Evolutionary conservation across 106 monocot genomes (phyloP), one percentile per base, ranked within the genome.

Genomic region (Phalaenopsis equestris): DNA sequence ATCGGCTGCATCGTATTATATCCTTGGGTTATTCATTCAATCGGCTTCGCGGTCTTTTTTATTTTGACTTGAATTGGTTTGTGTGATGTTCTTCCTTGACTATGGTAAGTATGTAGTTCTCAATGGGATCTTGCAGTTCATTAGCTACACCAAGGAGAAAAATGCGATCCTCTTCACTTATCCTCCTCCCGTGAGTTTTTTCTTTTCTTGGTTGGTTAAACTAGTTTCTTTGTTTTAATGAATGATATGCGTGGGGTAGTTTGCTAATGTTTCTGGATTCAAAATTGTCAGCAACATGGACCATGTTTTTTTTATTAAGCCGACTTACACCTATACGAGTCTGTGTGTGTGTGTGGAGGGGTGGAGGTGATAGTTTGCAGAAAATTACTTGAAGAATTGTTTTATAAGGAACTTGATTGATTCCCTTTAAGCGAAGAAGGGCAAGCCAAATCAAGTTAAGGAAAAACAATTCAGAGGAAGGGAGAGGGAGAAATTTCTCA

Each of bases 161-260:
- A 93, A 90, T 43, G 91, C 99, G 5, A 91, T 99, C 81, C 84
- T 99, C 21, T 99, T 99, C 81, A 99, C 99, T 55, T 86, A 99
- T 85, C 93, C 98, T 36, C 98, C 90, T 75, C 46, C 74, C 57
- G 99, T 95, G 61, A 93, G 88, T 90, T 70, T 65, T 23, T 61
- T 61, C 12, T 52, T 61, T 6, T 61, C 19, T n/a, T 1, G n/a
- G 6, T 61, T 6, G n/a, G 4, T 67, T 3, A 5, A 67, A 0
- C 1, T 67, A 24, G 67, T 67, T 67, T 67, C 24, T 24, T 0
- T 67, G 67, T 67, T 67, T 24, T 6, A 67, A 24, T 70, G 36
- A 70, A 39, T 70, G 70, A 70, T 70, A 70, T 39, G 39, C 39
- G 7, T 9, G 36, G 39, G 24, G 64, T 61, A 21, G 19, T 19